These are phyloP conservation scores for Agastache rugosa DNA, from an alignment of 257 asterid genomes.

Conservation along the genomic window DNA sequence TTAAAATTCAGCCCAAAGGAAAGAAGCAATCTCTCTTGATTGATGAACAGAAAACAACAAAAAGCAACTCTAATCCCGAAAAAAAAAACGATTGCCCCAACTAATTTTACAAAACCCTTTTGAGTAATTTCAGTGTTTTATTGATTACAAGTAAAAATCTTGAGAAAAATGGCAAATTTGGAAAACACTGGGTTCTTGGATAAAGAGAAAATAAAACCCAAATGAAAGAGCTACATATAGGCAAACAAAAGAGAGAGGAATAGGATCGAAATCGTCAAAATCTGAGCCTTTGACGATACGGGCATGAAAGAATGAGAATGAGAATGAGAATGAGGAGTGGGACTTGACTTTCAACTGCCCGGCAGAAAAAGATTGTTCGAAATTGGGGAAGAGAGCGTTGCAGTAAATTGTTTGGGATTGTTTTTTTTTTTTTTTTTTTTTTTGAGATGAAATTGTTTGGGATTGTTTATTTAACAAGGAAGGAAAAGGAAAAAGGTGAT, in stretches of 20 bases:
- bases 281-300: slow-evolving; percentile 32
- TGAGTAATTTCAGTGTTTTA: background rate
- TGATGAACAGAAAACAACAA: background rate
- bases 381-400: slow-evolving; percentile 19
- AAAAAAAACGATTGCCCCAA: background rate
- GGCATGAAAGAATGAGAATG: slow-evolving; percentile 3
- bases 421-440: too few relatives aligned
- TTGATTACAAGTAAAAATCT: slow-evolving; percentile 8
- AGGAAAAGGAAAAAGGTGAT: slow-evolving; percentile 27
- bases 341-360: slow-evolving; percentile 35
- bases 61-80: background rate
- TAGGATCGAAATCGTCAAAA: slow-evolving; percentile 19
- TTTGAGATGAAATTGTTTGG: too few relatives aligned
- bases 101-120: slow-evolving; percentile 13
- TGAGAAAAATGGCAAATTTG: background rate
- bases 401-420: background rate
- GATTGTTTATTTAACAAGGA: background rate
- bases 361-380: background rate
- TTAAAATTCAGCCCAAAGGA: slow-evolving; percentile 5
- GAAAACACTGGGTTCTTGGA: slow-evolving; percentile 35
- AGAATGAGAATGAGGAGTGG: background rate
- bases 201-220: slow-evolving; percentile 29
- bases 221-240: slow-evolving; percentile 28
- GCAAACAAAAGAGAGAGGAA: background rate
- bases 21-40: slow-evolving; percentile 16